These are phyloP conservation scores for Acanthamoeba royreba DNA, from an alignment of 208 protist species.

Conservation along the genomic window DNA sequence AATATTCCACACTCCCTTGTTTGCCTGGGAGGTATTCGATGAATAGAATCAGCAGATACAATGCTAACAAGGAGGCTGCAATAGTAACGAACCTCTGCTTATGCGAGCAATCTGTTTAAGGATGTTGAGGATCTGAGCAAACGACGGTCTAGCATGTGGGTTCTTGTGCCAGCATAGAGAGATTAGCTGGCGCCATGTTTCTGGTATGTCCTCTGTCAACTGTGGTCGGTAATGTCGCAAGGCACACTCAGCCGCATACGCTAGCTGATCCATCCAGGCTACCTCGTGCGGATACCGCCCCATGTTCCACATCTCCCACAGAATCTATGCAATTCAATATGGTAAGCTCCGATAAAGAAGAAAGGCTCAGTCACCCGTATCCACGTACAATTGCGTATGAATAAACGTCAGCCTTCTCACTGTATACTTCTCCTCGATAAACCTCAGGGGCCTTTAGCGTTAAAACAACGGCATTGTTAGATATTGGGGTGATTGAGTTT, in stretches of 20 bases:
- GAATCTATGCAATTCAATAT: not conserved
- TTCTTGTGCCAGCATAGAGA: not conserved
- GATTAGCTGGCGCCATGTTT: constrained; percentile 22
- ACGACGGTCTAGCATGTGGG: not conserved
- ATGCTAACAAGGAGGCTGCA: not conserved
- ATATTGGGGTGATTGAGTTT: too few species aligned
- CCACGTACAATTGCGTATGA: not conserved
- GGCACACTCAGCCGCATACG: not conserved
- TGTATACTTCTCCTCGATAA: not conserved
- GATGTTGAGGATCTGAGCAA: not conserved
- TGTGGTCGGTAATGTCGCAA: not conserved
- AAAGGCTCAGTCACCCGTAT: not conserved
- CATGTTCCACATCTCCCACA: not conserved
- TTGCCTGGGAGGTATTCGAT: too few species aligned
- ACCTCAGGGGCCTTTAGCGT: constrained; percentile 11
- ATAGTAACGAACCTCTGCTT: not conserved
- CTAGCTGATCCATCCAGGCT: not conserved
- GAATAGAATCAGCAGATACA: not conserved
- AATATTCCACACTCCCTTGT: not conserved
- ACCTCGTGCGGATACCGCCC: not conserved
- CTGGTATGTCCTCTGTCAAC: constrained; percentile 30
- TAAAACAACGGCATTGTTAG: too few species aligned
- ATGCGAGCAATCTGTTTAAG: not conserved
- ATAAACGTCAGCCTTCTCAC: not conserved
- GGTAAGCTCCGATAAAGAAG: not conserved